Base-by-base conservation (phyloP, 2,329 filamentous ascomycete species). In the Fusarium sp. region DNA sequence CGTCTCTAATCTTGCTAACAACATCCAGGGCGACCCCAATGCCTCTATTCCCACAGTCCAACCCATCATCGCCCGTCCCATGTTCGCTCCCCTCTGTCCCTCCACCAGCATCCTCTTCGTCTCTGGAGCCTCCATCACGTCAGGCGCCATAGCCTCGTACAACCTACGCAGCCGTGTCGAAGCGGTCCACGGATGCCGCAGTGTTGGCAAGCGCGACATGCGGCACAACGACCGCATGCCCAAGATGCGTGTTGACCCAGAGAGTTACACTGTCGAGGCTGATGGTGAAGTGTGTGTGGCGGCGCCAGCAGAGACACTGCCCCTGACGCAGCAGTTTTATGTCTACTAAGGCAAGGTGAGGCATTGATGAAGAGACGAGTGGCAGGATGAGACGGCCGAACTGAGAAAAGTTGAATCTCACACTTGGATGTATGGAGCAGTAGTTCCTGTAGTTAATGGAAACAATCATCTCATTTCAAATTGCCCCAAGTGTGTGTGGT, bases 211-310 rank as follows among this genome's bases (percentile, higher is more conserved):
- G 88, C 87, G 84, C 77, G 94, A 98, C 83, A 98, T 98, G 95
- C 95, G 94, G 80, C 95, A 91, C 83, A 98, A 98, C 82, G 91
- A 95, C 79, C 84, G 84, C 64, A 95, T 91, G 90, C 96, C 96
- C 16, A 91, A 88, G 84, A 98, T 98, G 94, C 91, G 87, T 78
- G 95, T 98, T 70, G 95, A 98, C 82, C 94, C 96, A 6, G 96
- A 98, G 88, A 92, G 90, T 79, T 98, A 98, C 85, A 89, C 87
- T 18, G 95, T 98, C 30, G 92, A 96, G 85, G 95, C 95, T 2
- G 95, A 98, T 83, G 95, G 94, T 0, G 83, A 89, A 82, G 85
- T 92, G 39, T 95, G 93, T 80, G 88, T 86, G 48, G 94, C 94
- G 0, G 94, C 93, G 82, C 94, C 95, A 5, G 90, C 93, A 25